Base-by-base conservation (phyloP, 1,139 yeast species). In the Saccharomycopsis hybrid region DNA sequence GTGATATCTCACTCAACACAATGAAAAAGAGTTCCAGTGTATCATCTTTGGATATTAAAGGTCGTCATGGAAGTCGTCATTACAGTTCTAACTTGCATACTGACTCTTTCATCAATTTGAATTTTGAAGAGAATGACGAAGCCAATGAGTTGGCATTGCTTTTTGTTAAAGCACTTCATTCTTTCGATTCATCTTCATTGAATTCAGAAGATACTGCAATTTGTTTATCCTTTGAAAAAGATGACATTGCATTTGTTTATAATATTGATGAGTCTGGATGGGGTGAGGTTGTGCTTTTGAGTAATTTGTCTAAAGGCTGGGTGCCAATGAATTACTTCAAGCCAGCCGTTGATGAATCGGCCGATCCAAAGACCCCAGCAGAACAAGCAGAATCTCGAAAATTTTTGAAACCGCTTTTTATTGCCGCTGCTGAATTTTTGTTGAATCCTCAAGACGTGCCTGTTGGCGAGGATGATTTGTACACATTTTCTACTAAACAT, bases 251-350 rank as follows among this genome's bases (percentile, higher is more conserved):
- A 0, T 84, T 88, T 62, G 85, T 92, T 5, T 96, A 90, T 63
- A 79, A 90, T 7, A 79, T 89, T 32, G 97, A 92, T 65, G 82
- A 85, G 49, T 84, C 96, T 18, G 98, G 97, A 1, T 92, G 98
- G 98, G 97, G 96, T 53, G 97, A 92, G 65, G 97, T 90, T 2
- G 89, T 97, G 0, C 65, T 86, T 46, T 65, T 83, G 18, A 80
- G 80, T 48, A 74, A 85, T 4, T 77, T 86, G 50, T 77, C 78
- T 58, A 74, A 96, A 54, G 98, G 98, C 30, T 92, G 98, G 98
- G 88, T 92, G 18, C 98, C 98, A 1, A 84, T 90, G 74, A 90
- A 90, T 64, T 92, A 88, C 66, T 92, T 90, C 60, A 65, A 74
- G 13, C 74, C 84, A 41, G 87, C 86, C 13, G 72, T 82, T 7